Evolutionary conservation across 176 grass and related monocot genomes (phyloP).

Genomic region (Ensete ventricosum): DNA sequence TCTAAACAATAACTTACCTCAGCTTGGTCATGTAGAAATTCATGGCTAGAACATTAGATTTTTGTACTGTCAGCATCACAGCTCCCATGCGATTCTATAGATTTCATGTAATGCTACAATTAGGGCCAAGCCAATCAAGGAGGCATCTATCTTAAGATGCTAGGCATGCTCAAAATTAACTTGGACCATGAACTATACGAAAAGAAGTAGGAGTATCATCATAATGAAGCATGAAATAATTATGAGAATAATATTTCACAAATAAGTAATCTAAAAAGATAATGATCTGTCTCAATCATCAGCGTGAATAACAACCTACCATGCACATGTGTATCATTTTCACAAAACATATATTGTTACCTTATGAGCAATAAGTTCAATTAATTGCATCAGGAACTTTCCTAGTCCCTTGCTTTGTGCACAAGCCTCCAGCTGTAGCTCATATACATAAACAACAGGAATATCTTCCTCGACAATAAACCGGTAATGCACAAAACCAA

Average conservation of each 20-base stretch:
- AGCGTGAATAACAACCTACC: neutral
- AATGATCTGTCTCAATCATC: neutral
- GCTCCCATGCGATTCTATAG: constrained; percentile 60
- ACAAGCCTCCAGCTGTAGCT: constrained; percentile 66
- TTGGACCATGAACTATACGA: neutral
- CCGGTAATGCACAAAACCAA: constrained; percentile 79
- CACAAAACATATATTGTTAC: constrained; percentile 23
- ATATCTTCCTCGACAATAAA: constrained; percentile 85
- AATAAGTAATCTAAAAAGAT: neutral
- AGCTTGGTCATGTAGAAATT: constrained; percentile 62
- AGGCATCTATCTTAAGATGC: neutral
- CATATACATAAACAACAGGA: constrained; percentile 83
- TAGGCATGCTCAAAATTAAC: constrained; percentile 1
- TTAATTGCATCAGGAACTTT: constrained; percentile 72
- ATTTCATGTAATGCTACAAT: constrained; percentile 9
- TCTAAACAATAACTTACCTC: constrained; percentile 28
- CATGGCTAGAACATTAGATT: constrained; percentile 54
- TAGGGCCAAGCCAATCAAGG: neutral
- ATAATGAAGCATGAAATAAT: neutral
- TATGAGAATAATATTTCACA: neutral
- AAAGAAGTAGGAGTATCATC: neutral
- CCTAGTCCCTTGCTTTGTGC: constrained; percentile 63
- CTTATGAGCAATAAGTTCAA: constrained; percentile 74
- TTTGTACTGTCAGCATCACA: constrained; percentile 93
- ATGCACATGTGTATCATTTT: neutral